These are phyloP conservation scores for Penicillium sclerotiorum DNA, from an alignment of 2,329 filamentous ascomycete species.

Conservation along the genomic window DNA sequence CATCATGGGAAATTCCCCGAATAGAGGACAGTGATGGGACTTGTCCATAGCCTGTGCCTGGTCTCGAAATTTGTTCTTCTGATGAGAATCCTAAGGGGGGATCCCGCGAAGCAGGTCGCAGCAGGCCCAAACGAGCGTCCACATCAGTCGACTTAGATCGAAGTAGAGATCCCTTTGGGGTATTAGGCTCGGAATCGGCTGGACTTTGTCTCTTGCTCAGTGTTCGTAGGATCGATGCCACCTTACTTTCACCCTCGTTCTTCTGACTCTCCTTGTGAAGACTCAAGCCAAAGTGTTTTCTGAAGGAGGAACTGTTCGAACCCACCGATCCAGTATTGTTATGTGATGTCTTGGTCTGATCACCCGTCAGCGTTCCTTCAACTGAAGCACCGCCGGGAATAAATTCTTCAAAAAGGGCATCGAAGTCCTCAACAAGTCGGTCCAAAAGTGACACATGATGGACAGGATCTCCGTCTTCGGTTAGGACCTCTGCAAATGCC, in stretches of 20 bases:
- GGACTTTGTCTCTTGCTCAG: slow-evolving; percentile 76
- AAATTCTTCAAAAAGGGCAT: slow-evolving; percentile 78
- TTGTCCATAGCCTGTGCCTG: slow-evolving; percentile 52
- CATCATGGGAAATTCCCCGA: slow-evolving; percentile 52
- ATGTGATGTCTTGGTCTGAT: slow-evolving; percentile 61
- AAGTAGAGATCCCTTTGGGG: slow-evolving; percentile 67
- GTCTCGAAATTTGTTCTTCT: slow-evolving; percentile 49
- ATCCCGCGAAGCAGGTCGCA: slow-evolving; percentile 60
- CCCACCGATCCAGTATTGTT: slow-evolving; percentile 73
- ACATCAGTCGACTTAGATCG: slow-evolving; percentile 80
- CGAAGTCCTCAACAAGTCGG: slow-evolving; percentile 84
- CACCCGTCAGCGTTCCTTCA: slow-evolving; percentile 51
- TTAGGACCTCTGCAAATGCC: slow-evolving; percentile 84
- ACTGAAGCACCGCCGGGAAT: slow-evolving; percentile 48
- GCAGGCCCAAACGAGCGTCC: slow-evolving; percentile 51
- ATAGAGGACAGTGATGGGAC: slow-evolving; percentile 51
- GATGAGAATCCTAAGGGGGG: slow-evolving; percentile 54
- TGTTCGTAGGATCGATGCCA: slow-evolving; percentile 81
- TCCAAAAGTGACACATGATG: slow-evolving; percentile 88
- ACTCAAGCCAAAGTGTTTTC: slow-evolving; percentile 81
- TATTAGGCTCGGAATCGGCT: slow-evolving; percentile 65
- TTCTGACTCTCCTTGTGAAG: slow-evolving; percentile 80
- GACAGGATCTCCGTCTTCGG: slow-evolving; percentile 73
- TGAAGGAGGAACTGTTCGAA: slow-evolving; percentile 83
- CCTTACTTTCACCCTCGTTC: slow-evolving; percentile 66